Evolutionary conservation across 1,139 yeast genomes (phyloP).

Genomic region (Blastobotrys aristatus): DNA sequence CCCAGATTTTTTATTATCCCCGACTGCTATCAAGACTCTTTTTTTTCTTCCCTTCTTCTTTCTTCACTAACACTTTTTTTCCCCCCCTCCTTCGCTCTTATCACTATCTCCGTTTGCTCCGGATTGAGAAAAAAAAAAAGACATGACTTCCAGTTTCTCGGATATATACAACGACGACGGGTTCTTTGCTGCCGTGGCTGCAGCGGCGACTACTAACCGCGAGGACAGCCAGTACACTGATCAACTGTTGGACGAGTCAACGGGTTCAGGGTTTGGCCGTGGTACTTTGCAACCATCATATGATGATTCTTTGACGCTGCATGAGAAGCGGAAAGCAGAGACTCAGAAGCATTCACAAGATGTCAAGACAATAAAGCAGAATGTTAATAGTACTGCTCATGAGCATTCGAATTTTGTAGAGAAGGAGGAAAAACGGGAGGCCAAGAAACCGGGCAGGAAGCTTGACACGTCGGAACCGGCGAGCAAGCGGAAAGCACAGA

Average conservation of each 20-base stretch:
- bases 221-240: background rate
- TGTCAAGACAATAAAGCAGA: slow-evolving; percentile 1
- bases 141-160: background rate
- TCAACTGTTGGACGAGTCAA: background rate
- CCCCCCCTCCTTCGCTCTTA: background rate
- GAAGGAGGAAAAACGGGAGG: background rate
- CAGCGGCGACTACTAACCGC: background rate
- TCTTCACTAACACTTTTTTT: background rate
- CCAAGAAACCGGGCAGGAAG: slow-evolving; percentile 59
- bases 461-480: slow-evolving; percentile 74
- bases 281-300: slow-evolving; percentile 4
- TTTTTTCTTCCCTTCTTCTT: background rate
- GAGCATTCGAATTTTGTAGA: background rate
- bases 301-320: slow-evolving; percentile 10
- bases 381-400: background rate
- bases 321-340: slow-evolving; percentile 11
- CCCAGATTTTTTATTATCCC: background rate
- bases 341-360: slow-evolving; percentile 1
- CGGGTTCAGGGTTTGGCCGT: background rate
- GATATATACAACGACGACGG: background rate
- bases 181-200: background rate
- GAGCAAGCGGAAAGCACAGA: slow-evolving; percentile 90
- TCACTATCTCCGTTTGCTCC: background rate
- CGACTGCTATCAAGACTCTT: background rate
- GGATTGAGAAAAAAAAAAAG: background rate